Percentiles rank a stretch among this genome's conserved stretches.
Conservation (phyloP, 164 flowering plant species). For the Magnolia kwangsiensis region DNA sequence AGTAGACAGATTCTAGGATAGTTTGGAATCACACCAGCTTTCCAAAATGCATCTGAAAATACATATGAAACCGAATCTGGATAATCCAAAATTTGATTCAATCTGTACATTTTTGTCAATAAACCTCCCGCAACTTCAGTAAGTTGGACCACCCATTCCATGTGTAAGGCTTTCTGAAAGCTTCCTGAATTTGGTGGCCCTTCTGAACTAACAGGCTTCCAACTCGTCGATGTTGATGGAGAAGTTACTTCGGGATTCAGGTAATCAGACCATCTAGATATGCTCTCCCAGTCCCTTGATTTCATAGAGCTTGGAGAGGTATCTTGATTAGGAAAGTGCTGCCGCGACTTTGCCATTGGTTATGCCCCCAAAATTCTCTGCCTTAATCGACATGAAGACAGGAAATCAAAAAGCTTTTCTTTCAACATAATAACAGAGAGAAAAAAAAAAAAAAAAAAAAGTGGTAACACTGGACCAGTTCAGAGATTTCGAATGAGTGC, state of each 20-base stretch:
- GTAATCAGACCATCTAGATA: conserved; percentile 80
- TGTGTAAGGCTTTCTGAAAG: conserved; percentile 60
- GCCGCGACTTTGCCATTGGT: conserved; percentile 55
- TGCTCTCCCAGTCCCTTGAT: conserved; percentile 65
- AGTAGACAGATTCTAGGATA: conserved; percentile 68
- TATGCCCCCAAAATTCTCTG: neutral
- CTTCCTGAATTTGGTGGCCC: conserved; percentile 43
- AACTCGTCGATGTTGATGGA: conserved; percentile 33
- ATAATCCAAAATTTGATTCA: conserved; percentile 75
- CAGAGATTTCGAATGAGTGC: neutral
- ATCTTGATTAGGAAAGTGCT: conserved; percentile 43
- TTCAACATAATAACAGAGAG: neutral
- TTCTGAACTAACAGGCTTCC: conserved; percentile 37
- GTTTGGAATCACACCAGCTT: conserved; percentile 79
- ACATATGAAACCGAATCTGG: conserved; percentile 68
- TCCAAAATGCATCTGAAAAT: conserved; percentile 87
- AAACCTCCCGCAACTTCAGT: conserved; percentile 82
- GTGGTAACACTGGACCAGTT: neutral
- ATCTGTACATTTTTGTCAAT: conserved; percentile 84
- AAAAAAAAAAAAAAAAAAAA: neutral
- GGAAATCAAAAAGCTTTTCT: neutral
- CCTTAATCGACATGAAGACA: neutral
- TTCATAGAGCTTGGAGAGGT: conserved; percentile 45
- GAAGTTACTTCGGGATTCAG: conserved; percentile 51
- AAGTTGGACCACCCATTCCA: conserved; percentile 78